Percentiles rank a stretch among this genome's conserved stretches.
Evolutionary conservation across 306 rosid species (phyloP).

Genomic region (Trifolium subterraneum): DNA sequence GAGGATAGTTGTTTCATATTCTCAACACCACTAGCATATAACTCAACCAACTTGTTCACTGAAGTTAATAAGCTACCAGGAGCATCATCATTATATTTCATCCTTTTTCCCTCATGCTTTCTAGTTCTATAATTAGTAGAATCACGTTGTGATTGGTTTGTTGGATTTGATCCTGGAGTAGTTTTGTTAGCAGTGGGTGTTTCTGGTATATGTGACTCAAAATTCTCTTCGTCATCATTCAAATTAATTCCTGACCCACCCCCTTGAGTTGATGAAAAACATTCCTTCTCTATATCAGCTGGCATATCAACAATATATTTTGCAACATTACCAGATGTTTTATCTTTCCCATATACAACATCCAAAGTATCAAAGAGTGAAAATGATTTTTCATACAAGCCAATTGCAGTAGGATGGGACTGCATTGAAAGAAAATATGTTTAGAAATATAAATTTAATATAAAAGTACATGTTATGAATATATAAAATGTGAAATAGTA

Average conservation of each 20-base stretch:
- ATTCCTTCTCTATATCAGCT: background rate
- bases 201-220: background rate
- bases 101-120: background rate
- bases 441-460: background rate
- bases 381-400: background rate
- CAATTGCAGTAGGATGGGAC: background rate
- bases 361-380: background rate
- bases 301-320: background rate
- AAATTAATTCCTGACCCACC: background rate
- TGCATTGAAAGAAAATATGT: background rate
- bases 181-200: no score
- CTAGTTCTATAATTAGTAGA: no score
- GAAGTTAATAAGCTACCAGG: background rate
- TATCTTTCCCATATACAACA: background rate
- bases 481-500: background rate
- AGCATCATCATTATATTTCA: background rate
- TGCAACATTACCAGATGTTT: background rate
- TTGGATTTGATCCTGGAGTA: no score
- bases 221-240: background rate
- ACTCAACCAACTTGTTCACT: background rate
- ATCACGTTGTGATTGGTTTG: no score
- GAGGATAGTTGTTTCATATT: background rate
- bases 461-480: background rate
- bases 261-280: background rate
- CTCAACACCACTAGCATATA: background rate